Percentiles rank a stretch among this genome's conserved stretches.
phyloP scores from a whole-genome alignment of 2,329 filamentous ascomycete genomes.

The Sporothrix humicola region DNA sequence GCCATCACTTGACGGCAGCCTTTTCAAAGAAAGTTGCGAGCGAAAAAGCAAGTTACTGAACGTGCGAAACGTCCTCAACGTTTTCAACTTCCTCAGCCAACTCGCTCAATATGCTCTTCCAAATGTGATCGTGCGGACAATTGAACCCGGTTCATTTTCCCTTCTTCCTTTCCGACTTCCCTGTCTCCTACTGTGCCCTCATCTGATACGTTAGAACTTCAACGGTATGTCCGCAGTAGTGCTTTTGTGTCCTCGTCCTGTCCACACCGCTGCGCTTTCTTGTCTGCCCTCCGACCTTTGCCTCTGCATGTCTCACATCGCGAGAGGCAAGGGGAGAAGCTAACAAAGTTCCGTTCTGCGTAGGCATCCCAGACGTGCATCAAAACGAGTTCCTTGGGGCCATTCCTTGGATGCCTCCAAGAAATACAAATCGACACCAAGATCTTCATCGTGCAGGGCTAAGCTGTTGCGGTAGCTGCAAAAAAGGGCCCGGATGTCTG shows the following conservation, averaged over 20 bases:
- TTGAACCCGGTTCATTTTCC: no score
- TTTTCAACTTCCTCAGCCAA: neutral
- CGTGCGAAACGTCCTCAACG: neutral
- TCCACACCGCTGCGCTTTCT: neutral
- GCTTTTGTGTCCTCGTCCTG: no score
- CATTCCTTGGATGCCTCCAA: neutral
- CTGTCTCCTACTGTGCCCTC: neutral
- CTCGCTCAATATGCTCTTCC: no score
- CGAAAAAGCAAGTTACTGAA: neutral
- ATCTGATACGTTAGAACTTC: neutral
- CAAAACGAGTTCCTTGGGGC: no score
- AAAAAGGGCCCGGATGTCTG: neutral
- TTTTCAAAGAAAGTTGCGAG: neutral
- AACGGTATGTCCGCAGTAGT: neutral
- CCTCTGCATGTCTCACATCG: conserved; percentile 21
- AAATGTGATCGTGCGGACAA: conserved; percentile 14
- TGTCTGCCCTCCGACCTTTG: no score
- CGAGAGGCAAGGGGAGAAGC: neutral
- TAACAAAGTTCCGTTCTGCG: neutral
- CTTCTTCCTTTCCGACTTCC: no score
- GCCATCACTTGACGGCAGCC: neutral
- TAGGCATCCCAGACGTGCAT: neutral
- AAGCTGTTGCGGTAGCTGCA: neutral
- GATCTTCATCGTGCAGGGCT: conserved; percentile 24
- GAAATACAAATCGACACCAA: neutral